phyloP scores from a whole-genome alignment of 169 alveolate genomes.

The Cryptosporidium parvum region DNA sequence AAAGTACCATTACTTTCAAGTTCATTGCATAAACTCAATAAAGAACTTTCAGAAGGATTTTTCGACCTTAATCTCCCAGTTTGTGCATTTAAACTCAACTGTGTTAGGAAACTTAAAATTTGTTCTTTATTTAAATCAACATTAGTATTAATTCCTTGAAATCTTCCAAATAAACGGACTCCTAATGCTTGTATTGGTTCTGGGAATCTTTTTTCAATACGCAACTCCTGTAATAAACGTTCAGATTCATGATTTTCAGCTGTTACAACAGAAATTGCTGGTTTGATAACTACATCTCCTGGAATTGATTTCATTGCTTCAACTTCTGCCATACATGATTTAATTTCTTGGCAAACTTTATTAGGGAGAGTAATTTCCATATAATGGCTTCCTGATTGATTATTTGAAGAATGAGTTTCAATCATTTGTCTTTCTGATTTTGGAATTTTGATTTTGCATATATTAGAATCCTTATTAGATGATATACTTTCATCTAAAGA shows the following conservation, averaged over 20 bases:
- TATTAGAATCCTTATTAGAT: neutral
- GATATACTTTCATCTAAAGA: constrained; percentile 25
- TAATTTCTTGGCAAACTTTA: constrained; percentile 20
- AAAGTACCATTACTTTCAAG: constrained; percentile 16
- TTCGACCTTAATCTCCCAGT: neutral
- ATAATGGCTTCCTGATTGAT: constrained; percentile 1
- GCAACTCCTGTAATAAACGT: constrained; percentile 1
- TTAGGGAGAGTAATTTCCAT: neutral
- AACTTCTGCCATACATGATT: constrained; percentile 33
- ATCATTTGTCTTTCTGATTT: neutral
- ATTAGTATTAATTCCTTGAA: constrained; percentile 19
- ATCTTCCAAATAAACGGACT: constrained; percentile 40
- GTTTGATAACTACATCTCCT: constrained; percentile 56
- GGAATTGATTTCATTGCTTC: constrained; percentile 64
- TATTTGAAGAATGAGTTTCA: neutral
- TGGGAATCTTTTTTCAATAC: neutral
- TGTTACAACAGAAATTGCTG: constrained; percentile 68
- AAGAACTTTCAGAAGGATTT: constrained; percentile 27
- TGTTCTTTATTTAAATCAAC: constrained; percentile 18
- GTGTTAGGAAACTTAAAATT: constrained; percentile 1
- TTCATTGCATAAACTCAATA: constrained; percentile 13
- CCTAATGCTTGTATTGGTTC: constrained; percentile 34
- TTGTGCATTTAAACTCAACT: neutral
- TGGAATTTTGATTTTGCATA: constrained; percentile 29
- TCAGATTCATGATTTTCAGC: constrained; percentile 75